Base-by-base conservation (phyloP, 352 stramenopile species). In the Poterioochromonas sp. region DNA sequence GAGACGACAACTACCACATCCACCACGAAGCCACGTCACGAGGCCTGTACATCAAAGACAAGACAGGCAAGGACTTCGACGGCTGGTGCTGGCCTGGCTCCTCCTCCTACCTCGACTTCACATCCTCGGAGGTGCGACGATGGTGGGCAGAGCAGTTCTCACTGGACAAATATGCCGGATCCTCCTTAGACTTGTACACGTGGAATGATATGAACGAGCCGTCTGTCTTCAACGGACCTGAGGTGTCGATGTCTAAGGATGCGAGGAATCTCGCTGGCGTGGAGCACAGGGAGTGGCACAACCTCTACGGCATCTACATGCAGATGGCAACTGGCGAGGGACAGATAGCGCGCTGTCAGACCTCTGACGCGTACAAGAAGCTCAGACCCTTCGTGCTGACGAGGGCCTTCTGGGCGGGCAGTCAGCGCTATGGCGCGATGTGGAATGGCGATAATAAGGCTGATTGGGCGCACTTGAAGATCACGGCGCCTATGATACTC, bases 181-280 rank as follows among this genome's bases (percentile, higher is more conserved):
- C 87, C 60, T 98, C 92, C 0, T 84, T 91, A 32, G 84, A 94
- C 70, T 80, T 99, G 63, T 98, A 93, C 84, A 99, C 91, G 8
- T 99, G 96, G 96, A 99, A 99, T 85, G 95, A 99, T 86, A 99
- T 99, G 95, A 99, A 99, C 85, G 96, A 99, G 86, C 94, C 94
- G 26, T 96, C 87, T 39, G 96, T 99, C 26, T 99, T 99, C 80
- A 99, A 99, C 79, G 95, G 95, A 22, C 95, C 95, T 0, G 96
- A 99, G 85, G 95, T 99, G n/a, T 94, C 91, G 0, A 98, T 98
- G 94, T 87, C 41, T 0, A 98, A 98, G 83, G 91, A 96, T 80
- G 87, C 89, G 47, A 80, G 88, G 51, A 97, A 93, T 80, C 79
- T 97, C 15, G 84, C 89, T 1, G 93, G 92, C 35, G 87, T 97